Percentiles rank a stretch among this genome's conserved stretches.
Evolutionary conservation across 1,284 basidiomycete species (phyloP).

Genomic region (Anthracocystis walkeri): DNA sequence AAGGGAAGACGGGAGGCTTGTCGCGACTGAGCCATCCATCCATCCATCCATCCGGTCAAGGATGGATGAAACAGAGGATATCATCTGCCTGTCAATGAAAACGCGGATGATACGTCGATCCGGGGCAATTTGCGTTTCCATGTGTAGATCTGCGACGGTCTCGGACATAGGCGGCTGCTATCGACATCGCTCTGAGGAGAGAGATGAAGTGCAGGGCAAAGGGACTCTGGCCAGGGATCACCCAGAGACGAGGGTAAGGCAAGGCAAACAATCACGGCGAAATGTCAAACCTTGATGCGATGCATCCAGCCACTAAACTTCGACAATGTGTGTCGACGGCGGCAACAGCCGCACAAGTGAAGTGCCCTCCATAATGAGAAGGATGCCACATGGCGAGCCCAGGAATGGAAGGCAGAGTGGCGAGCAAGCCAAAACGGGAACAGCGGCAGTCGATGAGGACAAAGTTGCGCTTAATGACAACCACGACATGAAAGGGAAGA

Average conservation of each 20-base stretch:
- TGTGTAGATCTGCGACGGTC: conserved; percentile 21
- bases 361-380: conserved; percentile 10
- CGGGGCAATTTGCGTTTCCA: conserved; percentile 4
- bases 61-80: not conserved
- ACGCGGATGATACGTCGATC: conserved; percentile 14
- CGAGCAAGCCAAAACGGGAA: conserved; percentile 5
- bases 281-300: not conserved
- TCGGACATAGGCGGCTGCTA: conserved; percentile 36
- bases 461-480: not conserved
- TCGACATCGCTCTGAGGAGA: not conserved
- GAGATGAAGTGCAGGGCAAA: conserved; percentile 12
- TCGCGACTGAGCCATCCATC: conserved; percentile 18
- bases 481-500: conserved; percentile 16
- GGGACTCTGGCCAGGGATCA: not conserved
- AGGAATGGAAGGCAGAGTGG: conserved; percentile 7
- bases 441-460: not conserved
- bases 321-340: too few species aligned
- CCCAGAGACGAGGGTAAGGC: conserved; percentile 6
- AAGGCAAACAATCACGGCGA: conserved; percentile 15
- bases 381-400: conserved; percentile 26
- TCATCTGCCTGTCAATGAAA: conserved; percentile 4
- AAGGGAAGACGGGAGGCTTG: not conserved
- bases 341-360: conserved; percentile 27
- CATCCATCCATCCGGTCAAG: not conserved
- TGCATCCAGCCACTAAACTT: not conserved